Evolutionary conservation across 202 grass and related monocot genomes (phyloP), one percentile per base, ranked within the genome.

Genomic region (Cymbopogon flexuosus): DNA sequence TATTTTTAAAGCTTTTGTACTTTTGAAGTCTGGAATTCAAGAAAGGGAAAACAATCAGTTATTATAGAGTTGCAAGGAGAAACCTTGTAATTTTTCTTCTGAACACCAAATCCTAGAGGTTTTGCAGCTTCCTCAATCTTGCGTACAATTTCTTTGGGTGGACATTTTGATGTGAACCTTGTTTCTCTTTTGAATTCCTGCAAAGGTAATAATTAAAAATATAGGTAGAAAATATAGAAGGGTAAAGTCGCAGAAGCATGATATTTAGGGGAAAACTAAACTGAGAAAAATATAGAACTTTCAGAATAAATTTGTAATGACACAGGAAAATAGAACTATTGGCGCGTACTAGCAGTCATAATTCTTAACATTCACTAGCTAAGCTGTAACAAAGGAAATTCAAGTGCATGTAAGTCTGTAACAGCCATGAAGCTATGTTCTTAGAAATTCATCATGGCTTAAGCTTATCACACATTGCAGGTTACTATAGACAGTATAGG

Each of bases 101-200:
- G 91, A 77, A 91, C 43, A 72, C 87, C 92, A 43, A 91, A 94
- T 56, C 92, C 92, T 59, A 94, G 87, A 80, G 92, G 92, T 23
- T 91, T 94, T 85, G 92, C 92, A 31, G 89, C 92, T 91, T 94
- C 92, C 85, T 94, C 92, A 65, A 94, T 94, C 84, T 94, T 94
- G 70, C 70, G 85, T n/a, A 94, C 29, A 30, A 94, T 94, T 83
- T 94, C 92, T 56, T 89, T 89, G 5, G 92, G 86, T 18, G 89
- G 84, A 76, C 74, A 87, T 85, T 87, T 94, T 80, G 92, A 94
- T 70, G 87, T 94, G 62, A 94, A 94, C 73, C 92, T 91, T 43
- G 89, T 94, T 91, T 94, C 92, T 62, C 92, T 89, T 81, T 89
- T 94, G 51, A 87, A 91, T 87, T 94, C 92, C 92, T 94, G 78